Base-by-base conservation (phyloP, 176 grass and related monocot species). In the Carex myosuroides region DNA sequence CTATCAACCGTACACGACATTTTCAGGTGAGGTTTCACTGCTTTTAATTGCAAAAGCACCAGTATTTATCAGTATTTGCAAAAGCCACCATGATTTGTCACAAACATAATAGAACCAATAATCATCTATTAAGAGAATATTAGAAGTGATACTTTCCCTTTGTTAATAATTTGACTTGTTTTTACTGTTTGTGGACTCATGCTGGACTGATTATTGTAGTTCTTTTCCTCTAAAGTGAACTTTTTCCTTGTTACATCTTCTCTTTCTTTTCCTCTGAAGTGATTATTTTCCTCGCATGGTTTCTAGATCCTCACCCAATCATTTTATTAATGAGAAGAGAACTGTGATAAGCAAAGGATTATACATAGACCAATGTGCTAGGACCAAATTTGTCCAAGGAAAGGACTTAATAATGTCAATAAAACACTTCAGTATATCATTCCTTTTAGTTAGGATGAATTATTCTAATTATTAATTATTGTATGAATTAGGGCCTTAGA, bases 1-100 rank as follows among this genome's bases (percentile, higher is more conserved):
- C 96, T 79, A 91, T 99, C 84, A 99, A 95, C 77, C 88, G 88
- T 86, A 99, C 96, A 81, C 91, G 96, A 5, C 63, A 99, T 93
- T 99, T 99, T 72, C 96, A 99, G 93, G 96, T 99, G 84, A 75
- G 52, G 14, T 62, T 55, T 81, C 12, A 33, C 86, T 12, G 46
- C 71, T 75, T 79, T 59, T 84, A 42, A 20, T 70, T 46, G 7
- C 39, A 75, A 46, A 55, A 72, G 17, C 33, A 64, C 37, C 35
- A 35, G 6, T 79, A 41, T 69, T 53, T 85, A 79, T 44, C 70
- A 55, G 55, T 64, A 3, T 35, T 84, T 81, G 46, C 37, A 59
- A 69, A 81, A 76, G 32, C 66, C 42, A 55, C 70, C 81, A 70
- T 14, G 55, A 81, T 55, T 65, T 2, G 24, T 79, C 33, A 59